Evolutionary conservation across 2,329 filamentous ascomycete genomes (phyloP), one percentile per base, ranked within the genome.

Genomic region (Aspergillus brasiliensis): DNA sequence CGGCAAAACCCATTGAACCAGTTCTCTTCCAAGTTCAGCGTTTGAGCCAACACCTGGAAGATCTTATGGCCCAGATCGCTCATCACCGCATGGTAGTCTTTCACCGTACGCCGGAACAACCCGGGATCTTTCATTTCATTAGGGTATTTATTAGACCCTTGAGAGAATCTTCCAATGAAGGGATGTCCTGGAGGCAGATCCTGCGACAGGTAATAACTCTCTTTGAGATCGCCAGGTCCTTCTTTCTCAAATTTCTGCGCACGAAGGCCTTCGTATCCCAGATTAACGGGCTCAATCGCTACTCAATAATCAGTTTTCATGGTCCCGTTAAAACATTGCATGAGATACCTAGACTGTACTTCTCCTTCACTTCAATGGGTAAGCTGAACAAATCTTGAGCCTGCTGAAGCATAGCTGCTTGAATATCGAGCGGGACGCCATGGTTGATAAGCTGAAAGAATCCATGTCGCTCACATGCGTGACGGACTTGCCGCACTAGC

Each of bases 401-500:
- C 2, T 76, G 73, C 19, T 76, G 63, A 60, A 85, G 75, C 2
- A 80, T 75, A 2, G 68, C 68, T 8, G 76, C 62, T 63, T 81
- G 82, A 15, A 82, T 68, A 7, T 66, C 62, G 6, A 73, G 61
- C 1, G 80, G 71, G 4, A 86, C 74, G 2, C 76, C 72, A 67
- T 86, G 83, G 8, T 80, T 79, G 7, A 75, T 74, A 52, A 86
- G 77, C 64, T 84, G 82, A 71, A 85, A 84, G 70, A 85, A 85
- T 3, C 83, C 83, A 34, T 74, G 83, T 64, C 73, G 78, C 17
- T 76, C 69, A 62, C 80, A 82, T 52, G 79, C 78, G 28, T 72
- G 64, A 5, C 78, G 73, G 31, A 82, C 73, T 48, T 78, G 57
- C 3, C 28, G 40, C 11, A 60, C 23, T 11, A 60, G 49, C 2